phyloP scores from a whole-genome alignment of 2,329 filamentous ascomycete genomes.

The Hypocreales sp. region DNA sequence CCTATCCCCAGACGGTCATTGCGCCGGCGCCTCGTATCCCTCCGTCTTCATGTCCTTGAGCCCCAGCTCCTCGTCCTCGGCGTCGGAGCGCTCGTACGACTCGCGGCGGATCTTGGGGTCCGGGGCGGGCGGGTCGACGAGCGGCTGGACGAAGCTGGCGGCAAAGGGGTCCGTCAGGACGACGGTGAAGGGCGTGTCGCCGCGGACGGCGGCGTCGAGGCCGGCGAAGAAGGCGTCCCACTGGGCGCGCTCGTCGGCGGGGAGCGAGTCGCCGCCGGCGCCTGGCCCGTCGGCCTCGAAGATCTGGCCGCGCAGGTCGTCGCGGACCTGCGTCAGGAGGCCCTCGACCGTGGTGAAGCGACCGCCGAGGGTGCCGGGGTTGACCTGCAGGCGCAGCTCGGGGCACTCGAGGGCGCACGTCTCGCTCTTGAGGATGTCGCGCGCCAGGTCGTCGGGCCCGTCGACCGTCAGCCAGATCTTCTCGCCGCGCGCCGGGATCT shows the following conservation, averaged over 20 bases:
- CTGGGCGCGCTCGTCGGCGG: slow-evolving; percentile 43
- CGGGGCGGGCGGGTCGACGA: slow-evolving; percentile 51
- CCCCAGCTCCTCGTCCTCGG: slow-evolving; percentile 89
- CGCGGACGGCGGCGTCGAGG: slow-evolving; percentile 64
- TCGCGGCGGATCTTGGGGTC: slow-evolving; percentile 72
- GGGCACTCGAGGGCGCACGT: slow-evolving; percentile 77
- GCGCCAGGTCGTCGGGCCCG: slow-evolving; percentile 56
- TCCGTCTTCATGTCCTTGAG: slow-evolving; percentile 87
- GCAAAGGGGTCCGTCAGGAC: slow-evolving; percentile 79
- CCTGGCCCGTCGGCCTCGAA: slow-evolving; percentile 54
- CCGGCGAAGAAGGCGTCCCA: slow-evolving; percentile 74
- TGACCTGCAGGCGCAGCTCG: slow-evolving; percentile 74
- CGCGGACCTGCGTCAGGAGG: slow-evolving; percentile 77
- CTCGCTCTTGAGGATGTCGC: slow-evolving; percentile 94
- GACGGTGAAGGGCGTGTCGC: slow-evolving; percentile 66
- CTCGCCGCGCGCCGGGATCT: slow-evolving; percentile 72
- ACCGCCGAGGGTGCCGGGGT: slow-evolving; percentile 86
- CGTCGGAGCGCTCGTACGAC: slow-evolving; percentile 73
- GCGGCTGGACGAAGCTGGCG: slow-evolving; percentile 84
- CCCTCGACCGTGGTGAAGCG: slow-evolving; percentile 96
- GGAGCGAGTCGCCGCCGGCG: slow-evolving; percentile 65
- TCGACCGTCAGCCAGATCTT: slow-evolving; percentile 66
- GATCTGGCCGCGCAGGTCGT: slow-evolving; percentile 77
- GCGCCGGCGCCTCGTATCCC: slow-evolving; percentile 46
- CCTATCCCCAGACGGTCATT: no score